These are phyloP conservation scores for Corynespora cassiicola DNA, from an alignment of 2,329 filamentous ascomycete genomes.

Conservation along the genomic window DNA sequence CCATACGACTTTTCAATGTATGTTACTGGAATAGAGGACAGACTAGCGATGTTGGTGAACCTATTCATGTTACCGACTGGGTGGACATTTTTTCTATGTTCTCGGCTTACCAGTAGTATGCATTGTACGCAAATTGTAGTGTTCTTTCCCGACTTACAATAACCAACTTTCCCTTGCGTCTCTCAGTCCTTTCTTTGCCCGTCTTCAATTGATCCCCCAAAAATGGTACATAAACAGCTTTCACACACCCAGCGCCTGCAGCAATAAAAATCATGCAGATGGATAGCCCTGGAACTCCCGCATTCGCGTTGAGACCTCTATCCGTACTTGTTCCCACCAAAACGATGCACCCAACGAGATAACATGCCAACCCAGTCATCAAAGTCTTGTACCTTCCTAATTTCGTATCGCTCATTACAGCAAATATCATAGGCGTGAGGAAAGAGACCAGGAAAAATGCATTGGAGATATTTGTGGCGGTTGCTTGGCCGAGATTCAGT, in stretches of 20 bases:
- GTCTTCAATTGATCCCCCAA: too few relatives aligned
- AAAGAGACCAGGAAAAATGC: slow-evolving; percentile 19
- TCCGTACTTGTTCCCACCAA: slow-evolving; percentile 8
- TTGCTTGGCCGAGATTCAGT: slow-evolving; percentile 26
- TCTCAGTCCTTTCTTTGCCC: neutral
- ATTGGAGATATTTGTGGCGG: slow-evolving; percentile 21
- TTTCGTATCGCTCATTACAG: slow-evolving; percentile 40
- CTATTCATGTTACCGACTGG: slow-evolving; percentile 52
- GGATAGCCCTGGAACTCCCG: slow-evolving; percentile 5
- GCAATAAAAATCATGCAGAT: slow-evolving; percentile 8
- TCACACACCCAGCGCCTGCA: slow-evolving; percentile 5
- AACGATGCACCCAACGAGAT: slow-evolving; percentile 9
- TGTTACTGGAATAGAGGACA: slow-evolving; percentile 67
- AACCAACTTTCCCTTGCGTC: slow-evolving; percentile 23
- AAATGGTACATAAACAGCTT: slow-evolving; percentile 8
- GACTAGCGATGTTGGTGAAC: slow-evolving; percentile 67
- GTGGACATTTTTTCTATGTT: slow-evolving; percentile 20
- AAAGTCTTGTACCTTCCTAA: slow-evolving; percentile 44
- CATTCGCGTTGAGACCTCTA: slow-evolving; percentile 2
- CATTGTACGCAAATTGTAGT: slow-evolving; percentile 39
- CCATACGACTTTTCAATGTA: slow-evolving; percentile 71
- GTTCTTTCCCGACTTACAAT: slow-evolving; percentile 28
- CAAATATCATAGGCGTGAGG: slow-evolving; percentile 32
- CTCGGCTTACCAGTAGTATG: slow-evolving; percentile 37
- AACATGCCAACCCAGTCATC: slow-evolving; percentile 25